These are phyloP conservation scores for Aspergillus sp. DNA, from an alignment of 2,329 filamentous ascomycete species.

Conservation along the genomic window DNA sequence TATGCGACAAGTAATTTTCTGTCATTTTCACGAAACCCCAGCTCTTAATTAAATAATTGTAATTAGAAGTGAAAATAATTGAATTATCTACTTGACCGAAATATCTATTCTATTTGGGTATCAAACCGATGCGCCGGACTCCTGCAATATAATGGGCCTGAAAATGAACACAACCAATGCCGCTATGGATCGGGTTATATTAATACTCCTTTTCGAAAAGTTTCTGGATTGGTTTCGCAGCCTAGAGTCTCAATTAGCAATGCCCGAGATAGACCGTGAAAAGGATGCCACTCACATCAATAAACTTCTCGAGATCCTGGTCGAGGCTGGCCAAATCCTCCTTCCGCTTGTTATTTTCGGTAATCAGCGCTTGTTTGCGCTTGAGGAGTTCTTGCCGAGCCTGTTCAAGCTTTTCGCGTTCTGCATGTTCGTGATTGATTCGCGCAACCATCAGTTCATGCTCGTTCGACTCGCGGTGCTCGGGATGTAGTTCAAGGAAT, in stretches of 20 bases:
- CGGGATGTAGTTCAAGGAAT: slow-evolving; percentile 74
- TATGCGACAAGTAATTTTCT: no score
- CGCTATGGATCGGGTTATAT: neutral
- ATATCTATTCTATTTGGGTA: slow-evolving; percentile 12
- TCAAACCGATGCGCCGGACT: slow-evolving; percentile 16
- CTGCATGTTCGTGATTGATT: slow-evolving; percentile 85
- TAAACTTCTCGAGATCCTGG: slow-evolving; percentile 88
- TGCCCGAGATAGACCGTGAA: neutral
- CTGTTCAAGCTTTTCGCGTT: slow-evolving; percentile 82
- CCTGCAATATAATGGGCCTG: neutral
- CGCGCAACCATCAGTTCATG: slow-evolving; percentile 83
- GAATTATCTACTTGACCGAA: neutral
- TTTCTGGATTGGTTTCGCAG: slow-evolving; percentile 83
- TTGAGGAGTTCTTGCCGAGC: slow-evolving; percentile 75
- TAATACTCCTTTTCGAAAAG: slow-evolving; percentile 73
- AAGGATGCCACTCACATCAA: slow-evolving; percentile 62
- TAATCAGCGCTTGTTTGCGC: slow-evolving; percentile 67
- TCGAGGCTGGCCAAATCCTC: slow-evolving; percentile 90
- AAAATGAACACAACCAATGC: slow-evolving; percentile 16
- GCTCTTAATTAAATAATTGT: neutral
- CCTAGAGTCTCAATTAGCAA: slow-evolving; percentile 49
- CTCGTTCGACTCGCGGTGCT: slow-evolving; percentile 70
- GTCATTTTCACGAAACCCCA: no score
- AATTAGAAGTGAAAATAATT: neutral
- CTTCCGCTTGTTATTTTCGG: slow-evolving; percentile 86